A percentile compares a stretch with the other conserved stretches of the same genome.
Evolutionary conservation across 1,139 yeast species (phyloP).

Genomic region (Kazachstania sp.): DNA sequence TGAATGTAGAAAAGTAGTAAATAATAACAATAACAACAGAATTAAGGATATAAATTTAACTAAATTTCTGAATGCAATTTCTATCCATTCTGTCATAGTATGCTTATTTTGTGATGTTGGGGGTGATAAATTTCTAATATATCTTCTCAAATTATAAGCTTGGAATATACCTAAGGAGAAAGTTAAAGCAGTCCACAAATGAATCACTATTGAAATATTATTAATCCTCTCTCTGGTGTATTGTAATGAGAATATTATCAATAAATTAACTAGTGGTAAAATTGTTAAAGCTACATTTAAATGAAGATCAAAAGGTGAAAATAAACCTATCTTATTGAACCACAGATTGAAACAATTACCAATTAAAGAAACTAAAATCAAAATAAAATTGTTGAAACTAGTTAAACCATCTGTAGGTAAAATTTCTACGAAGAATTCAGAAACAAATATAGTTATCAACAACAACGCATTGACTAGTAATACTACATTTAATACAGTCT

Average conservation of each 20-base stretch:
- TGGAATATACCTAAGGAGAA: slow-evolving; percentile 26
- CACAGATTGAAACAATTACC: slow-evolving; percentile 26
- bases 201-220: slow-evolving; percentile 41
- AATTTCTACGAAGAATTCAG: slow-evolving; percentile 26
- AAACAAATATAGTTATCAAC: slow-evolving; percentile 21
- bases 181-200: slow-evolving; percentile 48
- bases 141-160: slow-evolving; percentile 20
- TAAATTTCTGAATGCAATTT: slow-evolving; percentile 9
- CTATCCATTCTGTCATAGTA: slow-evolving; percentile 40
- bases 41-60: slow-evolving; percentile 5
- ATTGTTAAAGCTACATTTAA: slow-evolving; percentile 19
- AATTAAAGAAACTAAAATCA: slow-evolving; percentile 23
- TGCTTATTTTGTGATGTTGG: slow-evolving; percentile 33
- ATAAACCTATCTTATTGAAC: slow-evolving; percentile 26
- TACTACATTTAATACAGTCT: slow-evolving; percentile 18
- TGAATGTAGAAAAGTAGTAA: slow-evolving; percentile 20
- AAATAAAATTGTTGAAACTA: slow-evolving; percentile 22
- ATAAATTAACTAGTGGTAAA: slow-evolving; percentile 22
- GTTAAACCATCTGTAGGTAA: slow-evolving; percentile 18
- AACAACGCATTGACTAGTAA: slow-evolving; percentile 22
- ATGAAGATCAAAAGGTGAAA: slow-evolving; percentile 22
- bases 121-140: slow-evolving; percentile 31
- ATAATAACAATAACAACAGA: slow-evolving; percentile 1
- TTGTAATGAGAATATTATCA: slow-evolving; percentile 12
- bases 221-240: slow-evolving; percentile 43